Evolutionary conservation across 495 filamentous ascomycete genomes (phyloP), one percentile per base, ranked within the genome.

Genomic region (Jackrogersella minutella): DNA sequence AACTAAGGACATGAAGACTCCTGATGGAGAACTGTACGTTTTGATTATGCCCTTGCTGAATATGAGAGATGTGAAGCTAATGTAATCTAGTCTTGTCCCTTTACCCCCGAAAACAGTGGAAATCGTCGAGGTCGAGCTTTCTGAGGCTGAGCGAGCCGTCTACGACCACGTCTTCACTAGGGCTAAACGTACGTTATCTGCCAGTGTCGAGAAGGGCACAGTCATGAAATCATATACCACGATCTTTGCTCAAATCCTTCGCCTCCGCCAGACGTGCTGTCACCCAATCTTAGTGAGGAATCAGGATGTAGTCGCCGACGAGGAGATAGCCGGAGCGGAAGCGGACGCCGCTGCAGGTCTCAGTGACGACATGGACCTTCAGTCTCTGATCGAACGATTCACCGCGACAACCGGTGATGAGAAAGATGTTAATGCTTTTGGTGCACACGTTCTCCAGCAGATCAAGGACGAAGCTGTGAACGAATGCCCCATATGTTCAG

Each of bases 1-100:
- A 62, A 99, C 95, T 0, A 99, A 98, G 75, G 93, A 94, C 58
- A 99, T 98, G 95, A 96, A 93, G 75, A 97, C 93, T 0, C 95
- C 95, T 0, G 88, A 93, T 40, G 95, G 96, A 7, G 81, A 91
- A 65, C 91, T 91, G 21, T 73, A 47, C 70, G 74, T 63, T 13
- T 17, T 43, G 10, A 10, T 11, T 9, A 8, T 28, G 13, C 9
- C 4, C 13, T 44, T 24, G 21, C 16, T 24, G 16, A 3, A 30
- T 4, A 11, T 5, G 11, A 34, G 2, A 10, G 14, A 17, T 7
- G 2, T n/a, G 1, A 41, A 37, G 37, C 62, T 76, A 43, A 76
- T 55, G 2, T 16, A n/a, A 17, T 60, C 10, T 52, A 77, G 74
- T 14, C 77, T 99, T 14, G 93, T 99, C 0, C 87, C 91, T 0